Evolutionary conservation across 371 early-diverging fungal genomes (phyloP), one percentile per base, ranked within the genome.

Genomic region (Sporodiniella umbellata): DNA sequence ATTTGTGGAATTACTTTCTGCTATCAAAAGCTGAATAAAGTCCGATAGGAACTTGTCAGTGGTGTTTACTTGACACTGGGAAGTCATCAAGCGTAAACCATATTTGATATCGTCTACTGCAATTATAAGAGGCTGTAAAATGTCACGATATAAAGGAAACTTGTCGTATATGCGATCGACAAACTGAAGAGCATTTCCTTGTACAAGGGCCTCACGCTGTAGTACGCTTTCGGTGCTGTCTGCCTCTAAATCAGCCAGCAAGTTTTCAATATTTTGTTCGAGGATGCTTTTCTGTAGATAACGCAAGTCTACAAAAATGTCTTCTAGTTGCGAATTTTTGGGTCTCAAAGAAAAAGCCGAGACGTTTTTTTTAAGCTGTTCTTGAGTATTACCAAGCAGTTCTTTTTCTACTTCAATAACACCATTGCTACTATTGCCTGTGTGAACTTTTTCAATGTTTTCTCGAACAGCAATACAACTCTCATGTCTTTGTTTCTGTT

Each of bases 31-130:
- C 42, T 71, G 69, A 30, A 78, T 60, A 4, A 81, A 69, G 21
- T 79, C 60, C 18, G 65, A 62, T 15, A 66, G 45, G 31, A 68
- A 70, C 12, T 47, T 55, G 30, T 70, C 66, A 0, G 58, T 57
- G n/a, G 61, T 44, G 40, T 59, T 58, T 19, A 53, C 49, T 12
- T 66, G 62, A 19, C 45, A 50, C 4, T 63, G 56, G 10, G 69
- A 63, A 2, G 79, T 65, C 43, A 85, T 53, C 33, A 87, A 58
- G 10, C 88, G 78, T 14, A 93, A 44, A 49, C 93, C 94, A 62
- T 84, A 86, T 61, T 89, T 87, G 64, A 94, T 57, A 52, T 89
- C 86, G 52, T 85, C 82, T 0, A 92, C 68, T 6, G 86, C 83
- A 4, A 86, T 68, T 25, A 79, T 62, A 19, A 88, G 51, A 4